Percentiles rank a stretch among this genome's conserved stretches.
Conservation (phyloP, 2,329 filamentous ascomycete genomes). For the Paramyrothecium sp. region DNA sequence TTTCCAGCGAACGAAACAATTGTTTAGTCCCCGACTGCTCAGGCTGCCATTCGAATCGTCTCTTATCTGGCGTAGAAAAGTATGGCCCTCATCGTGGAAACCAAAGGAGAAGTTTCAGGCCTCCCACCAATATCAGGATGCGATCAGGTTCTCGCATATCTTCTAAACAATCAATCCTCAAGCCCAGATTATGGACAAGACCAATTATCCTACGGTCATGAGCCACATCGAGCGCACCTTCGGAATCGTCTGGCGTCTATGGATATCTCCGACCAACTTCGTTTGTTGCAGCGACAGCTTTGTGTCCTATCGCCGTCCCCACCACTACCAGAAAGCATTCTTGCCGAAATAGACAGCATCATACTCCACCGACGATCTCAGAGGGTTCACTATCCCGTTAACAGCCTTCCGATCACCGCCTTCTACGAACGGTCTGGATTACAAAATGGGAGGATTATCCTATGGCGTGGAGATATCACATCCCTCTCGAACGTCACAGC, state of each 20-base stretch:
- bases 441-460: constrained; percentile 1
- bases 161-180: background rate
- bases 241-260: background rate
- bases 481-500: constrained; percentile 10
- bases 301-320: constrained; percentile 14
- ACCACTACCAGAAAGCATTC: constrained; percentile 2
- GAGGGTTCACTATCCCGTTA: constrained; percentile 1
- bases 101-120: background rate
- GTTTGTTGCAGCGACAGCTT: background rate
- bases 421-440: background rate
- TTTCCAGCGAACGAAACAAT: no score
- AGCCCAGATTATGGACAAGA: background rate
- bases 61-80: no score
- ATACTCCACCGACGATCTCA: constrained; percentile 5
- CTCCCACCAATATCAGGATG: background rate
- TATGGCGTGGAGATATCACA: constrained; percentile 20
- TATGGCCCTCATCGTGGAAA: background rate
- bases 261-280: background rate
- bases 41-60: no score
- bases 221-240: background rate
- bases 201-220: background rate
- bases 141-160: background rate
- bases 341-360: constrained; percentile 11
- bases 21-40: no score
- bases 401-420: background rate